Conservation (phyloP, 1,139 yeast species). For the Suhomyces wounanorum region DNA sequence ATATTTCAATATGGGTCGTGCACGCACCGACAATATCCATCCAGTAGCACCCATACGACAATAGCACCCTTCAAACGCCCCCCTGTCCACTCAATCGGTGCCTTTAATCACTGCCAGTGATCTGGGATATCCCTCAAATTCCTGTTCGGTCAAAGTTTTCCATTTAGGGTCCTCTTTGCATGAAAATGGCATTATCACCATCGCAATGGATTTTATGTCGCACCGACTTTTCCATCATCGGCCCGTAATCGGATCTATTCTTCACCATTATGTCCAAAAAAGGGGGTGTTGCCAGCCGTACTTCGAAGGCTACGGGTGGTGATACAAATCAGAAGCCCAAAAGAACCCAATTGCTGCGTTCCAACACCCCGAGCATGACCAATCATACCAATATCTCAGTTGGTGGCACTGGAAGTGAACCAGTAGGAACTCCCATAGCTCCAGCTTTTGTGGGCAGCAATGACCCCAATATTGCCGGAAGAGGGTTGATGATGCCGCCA, state of each 20-base stretch:
- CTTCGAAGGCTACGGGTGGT: background rate
- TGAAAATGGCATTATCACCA: background rate
- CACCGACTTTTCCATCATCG: background rate
- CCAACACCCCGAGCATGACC: background rate
- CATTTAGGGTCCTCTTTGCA: background rate
- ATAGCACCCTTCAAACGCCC: too few species aligned
- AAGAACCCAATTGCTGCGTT: background rate
- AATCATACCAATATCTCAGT: background rate
- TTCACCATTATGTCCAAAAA: background rate
- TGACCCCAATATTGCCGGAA: constrained; percentile 5
- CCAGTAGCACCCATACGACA: too few species aligned
- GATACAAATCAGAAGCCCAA: background rate
- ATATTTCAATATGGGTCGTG: too few species aligned
- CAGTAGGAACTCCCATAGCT: background rate
- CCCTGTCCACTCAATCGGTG: too few species aligned
- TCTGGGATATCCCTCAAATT: too few species aligned
- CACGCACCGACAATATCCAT: too few species aligned
- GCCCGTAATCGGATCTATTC: background rate
- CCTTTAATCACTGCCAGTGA: too few species aligned
- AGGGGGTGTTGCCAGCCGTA: background rate
- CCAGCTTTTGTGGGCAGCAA: background rate
- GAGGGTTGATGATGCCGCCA: constrained; percentile 3
- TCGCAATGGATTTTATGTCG: background rate
- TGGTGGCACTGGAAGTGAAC: background rate
- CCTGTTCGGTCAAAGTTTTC: too few species aligned